A percentile compares a stretch with the other conserved stretches of the same genome.
phyloP scores from a whole-genome alignment of 2,329 filamentous ascomycete genomes.

The Plenodomus lindquistii region DNA sequence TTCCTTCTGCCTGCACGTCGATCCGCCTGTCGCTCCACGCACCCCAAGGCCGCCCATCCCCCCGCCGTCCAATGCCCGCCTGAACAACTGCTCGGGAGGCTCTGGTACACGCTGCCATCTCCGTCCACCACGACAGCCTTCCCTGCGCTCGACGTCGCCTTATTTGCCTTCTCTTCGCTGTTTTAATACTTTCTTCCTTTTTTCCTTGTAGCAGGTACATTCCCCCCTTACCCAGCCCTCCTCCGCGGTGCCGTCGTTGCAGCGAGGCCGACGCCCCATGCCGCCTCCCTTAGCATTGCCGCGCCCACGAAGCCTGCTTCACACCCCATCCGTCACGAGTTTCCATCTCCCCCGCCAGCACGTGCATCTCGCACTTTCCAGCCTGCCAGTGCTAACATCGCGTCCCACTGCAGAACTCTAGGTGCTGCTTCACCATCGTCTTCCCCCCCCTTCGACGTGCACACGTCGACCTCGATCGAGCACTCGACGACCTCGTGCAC shows the following conservation, averaged over 20 bases:
- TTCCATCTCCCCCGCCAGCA: conserved; percentile 11
- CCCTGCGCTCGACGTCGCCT: conserved; percentile 32
- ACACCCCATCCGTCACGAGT: conserved; percentile 8
- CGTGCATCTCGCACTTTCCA: conserved; percentile 3
- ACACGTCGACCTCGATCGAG: conserved; percentile 22
- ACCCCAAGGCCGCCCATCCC: conserved; percentile 25
- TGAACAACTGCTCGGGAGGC: conserved; percentile 44
- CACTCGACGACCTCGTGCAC: conserved; percentile 4
- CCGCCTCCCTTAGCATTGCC: conserved; percentile 20
- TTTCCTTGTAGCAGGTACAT: conserved; percentile 32
- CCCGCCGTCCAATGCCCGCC: conserved; percentile 43
- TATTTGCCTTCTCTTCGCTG: conserved; percentile 41
- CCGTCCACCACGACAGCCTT: conserved; percentile 45
- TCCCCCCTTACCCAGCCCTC: conserved; percentile 19
- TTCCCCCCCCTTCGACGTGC: conserved; percentile 18
- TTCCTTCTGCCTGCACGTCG: conserved; percentile 37
- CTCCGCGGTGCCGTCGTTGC: conserved; percentile 12
- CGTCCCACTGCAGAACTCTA: conserved; percentile 15
- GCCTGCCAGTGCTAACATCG: conserved; percentile 21
- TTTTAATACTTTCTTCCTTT: conserved; percentile 41
- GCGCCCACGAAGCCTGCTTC: conserved; percentile 17
- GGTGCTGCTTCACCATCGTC: conserved; percentile 18
- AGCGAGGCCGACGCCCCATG: conserved; percentile 19
- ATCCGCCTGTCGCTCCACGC: conserved; percentile 27
- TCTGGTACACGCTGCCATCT: conserved; percentile 47